Percentiles rank a stretch among this genome's conserved stretches.
These are phyloP conservation scores for Paspalum vaginatum DNA, from an alignment of 176 grass and related monocot genomes.

Conservation along the genomic window DNA sequence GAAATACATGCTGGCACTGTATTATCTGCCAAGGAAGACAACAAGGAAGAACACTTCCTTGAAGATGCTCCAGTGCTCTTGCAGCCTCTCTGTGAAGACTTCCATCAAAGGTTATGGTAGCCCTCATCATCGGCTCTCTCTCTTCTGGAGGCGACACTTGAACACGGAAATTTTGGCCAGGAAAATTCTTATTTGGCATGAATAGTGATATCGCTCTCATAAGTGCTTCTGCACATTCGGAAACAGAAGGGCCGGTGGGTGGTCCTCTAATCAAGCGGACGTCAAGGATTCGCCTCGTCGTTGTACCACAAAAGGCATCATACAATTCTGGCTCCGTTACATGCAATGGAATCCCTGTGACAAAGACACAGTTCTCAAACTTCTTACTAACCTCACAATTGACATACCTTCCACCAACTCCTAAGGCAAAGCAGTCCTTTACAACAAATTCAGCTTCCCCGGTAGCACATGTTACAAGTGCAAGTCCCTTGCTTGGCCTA, in stretches of 20 bases:
- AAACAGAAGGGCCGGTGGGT: slow-evolving; percentile 25
- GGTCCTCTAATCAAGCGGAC: slow-evolving; percentile 58
- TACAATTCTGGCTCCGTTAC: slow-evolving; percentile 71
- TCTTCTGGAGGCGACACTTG: slow-evolving; percentile 65
- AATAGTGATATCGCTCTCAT: slow-evolving; percentile 67
- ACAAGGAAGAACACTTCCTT: slow-evolving; percentile 70
- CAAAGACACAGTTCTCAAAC: slow-evolving; percentile 66
- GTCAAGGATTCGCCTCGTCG: slow-evolving; percentile 68
- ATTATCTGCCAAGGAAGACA: slow-evolving; percentile 86
- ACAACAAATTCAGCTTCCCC: slow-evolving; percentile 76
- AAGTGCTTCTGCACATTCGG: slow-evolving; percentile 66
- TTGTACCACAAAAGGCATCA: slow-evolving; percentile 56
- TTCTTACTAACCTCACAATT: slow-evolving; percentile 73
- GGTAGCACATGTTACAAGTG: slow-evolving; percentile 58
- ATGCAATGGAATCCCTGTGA: slow-evolving; percentile 64
- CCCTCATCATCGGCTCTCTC: slow-evolving; percentile 63
- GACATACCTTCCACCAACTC: slow-evolving; percentile 68
- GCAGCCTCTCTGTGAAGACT: slow-evolving; percentile 87
- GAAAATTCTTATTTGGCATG: slow-evolving; percentile 79
- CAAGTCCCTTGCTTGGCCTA: slow-evolving; percentile 64
- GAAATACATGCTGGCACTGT: slow-evolving; percentile 85
- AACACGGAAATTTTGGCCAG: slow-evolving; percentile 70
- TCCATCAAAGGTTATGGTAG: slow-evolving; percentile 81
- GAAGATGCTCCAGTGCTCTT: slow-evolving; percentile 77
- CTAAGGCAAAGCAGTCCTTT: slow-evolving; percentile 61